These are phyloP conservation scores for Arctium lappa DNA, from an alignment of 129 eudicot genomes.

Conservation along the genomic window DNA sequence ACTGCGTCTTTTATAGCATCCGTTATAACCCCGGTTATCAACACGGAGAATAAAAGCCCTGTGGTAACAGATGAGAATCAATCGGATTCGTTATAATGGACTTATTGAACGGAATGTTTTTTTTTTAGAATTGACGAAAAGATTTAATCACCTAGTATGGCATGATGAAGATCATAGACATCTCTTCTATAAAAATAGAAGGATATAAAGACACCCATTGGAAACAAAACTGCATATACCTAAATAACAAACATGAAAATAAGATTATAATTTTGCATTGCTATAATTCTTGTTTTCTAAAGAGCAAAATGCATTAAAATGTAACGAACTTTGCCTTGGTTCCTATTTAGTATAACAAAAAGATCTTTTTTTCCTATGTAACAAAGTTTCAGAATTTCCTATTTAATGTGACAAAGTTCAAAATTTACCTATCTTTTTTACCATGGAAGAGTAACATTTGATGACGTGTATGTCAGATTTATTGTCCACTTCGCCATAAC, in stretches of 20 bases:
- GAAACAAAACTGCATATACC: slow-evolving; percentile 68
- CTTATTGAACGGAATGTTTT: not conserved
- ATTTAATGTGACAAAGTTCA: not conserved
- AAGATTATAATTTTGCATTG: not conserved
- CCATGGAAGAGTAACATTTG: not conserved
- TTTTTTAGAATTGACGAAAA: not conserved
- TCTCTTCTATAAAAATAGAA: slow-evolving; percentile 61
- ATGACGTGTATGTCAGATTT: not conserved
- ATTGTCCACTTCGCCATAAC: not conserved
- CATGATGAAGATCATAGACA: slow-evolving; percentile 97
- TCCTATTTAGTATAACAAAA: not conserved
- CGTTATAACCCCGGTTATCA: slow-evolving; percentile 73
- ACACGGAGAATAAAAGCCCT: slow-evolving; percentile 72
- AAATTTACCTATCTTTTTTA: not conserved
- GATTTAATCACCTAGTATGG: slow-evolving; percentile 56
- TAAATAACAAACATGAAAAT: slow-evolving; percentile 16
- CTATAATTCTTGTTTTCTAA: not conserved
- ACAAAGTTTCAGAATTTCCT: not conserved
- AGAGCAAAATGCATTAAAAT: not conserved
- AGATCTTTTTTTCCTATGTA: not conserved
- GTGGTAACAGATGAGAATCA: not conserved
- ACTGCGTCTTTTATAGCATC: slow-evolving; percentile 88
- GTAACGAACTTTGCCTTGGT: not conserved
- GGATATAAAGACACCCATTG: slow-evolving; percentile 53
- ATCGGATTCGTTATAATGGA: not conserved